phyloP scores from a whole-genome alignment of 2,329 filamentous ascomycete genomes.

The Teratosphaeria epicoccoides region DNA sequence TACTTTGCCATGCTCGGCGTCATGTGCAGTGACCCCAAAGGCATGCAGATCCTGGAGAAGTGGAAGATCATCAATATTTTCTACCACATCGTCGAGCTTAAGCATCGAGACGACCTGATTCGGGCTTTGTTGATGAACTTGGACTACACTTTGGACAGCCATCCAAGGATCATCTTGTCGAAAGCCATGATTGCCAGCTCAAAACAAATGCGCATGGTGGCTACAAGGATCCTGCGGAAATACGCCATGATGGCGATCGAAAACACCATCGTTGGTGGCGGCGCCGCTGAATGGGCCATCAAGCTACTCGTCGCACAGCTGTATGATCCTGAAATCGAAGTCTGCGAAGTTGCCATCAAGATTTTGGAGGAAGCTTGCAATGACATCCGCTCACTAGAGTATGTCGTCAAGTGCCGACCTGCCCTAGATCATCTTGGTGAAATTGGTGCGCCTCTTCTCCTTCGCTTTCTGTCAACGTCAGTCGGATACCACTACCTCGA shows the following conservation, averaged over 20 bases:
- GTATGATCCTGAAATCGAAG: slow-evolving; percentile 93
- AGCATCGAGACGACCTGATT: slow-evolving; percentile 82
- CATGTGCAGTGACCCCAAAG: slow-evolving; percentile 70
- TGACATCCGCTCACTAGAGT: slow-evolving; percentile 79
- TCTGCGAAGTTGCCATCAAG: slow-evolving; percentile 91
- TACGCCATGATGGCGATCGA: slow-evolving; percentile 57
- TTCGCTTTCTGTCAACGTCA: slow-evolving; percentile 89
- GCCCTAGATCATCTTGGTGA: slow-evolving; percentile 92
- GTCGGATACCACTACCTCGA: slow-evolving; percentile 97
- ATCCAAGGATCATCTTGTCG: slow-evolving; percentile 82
- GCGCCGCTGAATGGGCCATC: slow-evolving; percentile 89
- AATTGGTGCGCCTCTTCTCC: slow-evolving; percentile 82
- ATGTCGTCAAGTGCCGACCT: slow-evolving; percentile 90
- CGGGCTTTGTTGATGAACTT: slow-evolving; percentile 81
- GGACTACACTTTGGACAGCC: slow-evolving; percentile 75
- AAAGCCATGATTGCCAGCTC: slow-evolving; percentile 87
- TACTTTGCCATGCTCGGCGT: slow-evolving; percentile 91
- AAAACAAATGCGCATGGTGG: slow-evolving; percentile 81
- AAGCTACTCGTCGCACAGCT: slow-evolving; percentile 94
- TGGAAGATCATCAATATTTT: slow-evolving; percentile 99
- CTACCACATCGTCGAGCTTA: slow-evolving; percentile 91
- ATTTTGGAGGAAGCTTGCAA: slow-evolving; percentile 97
- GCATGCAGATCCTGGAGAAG: slow-evolving; percentile 79
- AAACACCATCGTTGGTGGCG: slow-evolving; percentile 32
- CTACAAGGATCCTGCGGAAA: slow-evolving; percentile 76